phyloP scores from a whole-genome alignment of 495 filamentous ascomycete species.

The Daldinia caldariorum region DNA sequence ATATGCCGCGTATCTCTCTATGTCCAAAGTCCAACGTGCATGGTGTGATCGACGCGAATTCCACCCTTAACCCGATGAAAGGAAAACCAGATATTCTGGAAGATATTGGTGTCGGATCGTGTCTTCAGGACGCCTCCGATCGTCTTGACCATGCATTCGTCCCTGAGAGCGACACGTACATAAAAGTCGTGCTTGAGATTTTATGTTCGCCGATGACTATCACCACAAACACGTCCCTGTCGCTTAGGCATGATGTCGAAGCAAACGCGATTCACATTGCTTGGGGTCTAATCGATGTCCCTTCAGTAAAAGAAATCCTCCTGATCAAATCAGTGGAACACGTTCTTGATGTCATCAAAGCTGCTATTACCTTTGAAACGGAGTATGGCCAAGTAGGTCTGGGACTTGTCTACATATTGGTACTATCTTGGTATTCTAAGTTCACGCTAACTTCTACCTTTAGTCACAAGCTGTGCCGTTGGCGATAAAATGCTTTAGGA shows the following conservation, averaged over 20 bases:
- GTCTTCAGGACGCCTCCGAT: constrained; percentile 28
- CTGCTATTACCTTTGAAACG: constrained; percentile 38
- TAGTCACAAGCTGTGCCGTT: constrained; percentile 31
- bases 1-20: constrained; percentile 27
- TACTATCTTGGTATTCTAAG: neutral
- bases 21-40: constrained; percentile 25
- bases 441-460: neutral
- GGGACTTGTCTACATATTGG: neutral
- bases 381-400: constrained; percentile 39
- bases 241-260: constrained; percentile 25
- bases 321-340: constrained; percentile 27
- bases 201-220: constrained; percentile 34
- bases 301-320: constrained; percentile 24
- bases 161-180: constrained; percentile 33
- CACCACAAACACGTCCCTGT: constrained; percentile 15
- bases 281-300: constrained; percentile 36
- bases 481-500: constrained; percentile 35
- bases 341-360: constrained; percentile 39
- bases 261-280: constrained; percentile 33
- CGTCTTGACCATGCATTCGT: constrained; percentile 32
- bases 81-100: neutral
- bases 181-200: constrained; percentile 41
- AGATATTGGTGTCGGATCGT: constrained; percentile 8
- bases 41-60: neutral
- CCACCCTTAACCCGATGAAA: neutral